phyloP scores from a whole-genome alignment of 148 eudicot species.

The Euryodendron excelsum region DNA sequence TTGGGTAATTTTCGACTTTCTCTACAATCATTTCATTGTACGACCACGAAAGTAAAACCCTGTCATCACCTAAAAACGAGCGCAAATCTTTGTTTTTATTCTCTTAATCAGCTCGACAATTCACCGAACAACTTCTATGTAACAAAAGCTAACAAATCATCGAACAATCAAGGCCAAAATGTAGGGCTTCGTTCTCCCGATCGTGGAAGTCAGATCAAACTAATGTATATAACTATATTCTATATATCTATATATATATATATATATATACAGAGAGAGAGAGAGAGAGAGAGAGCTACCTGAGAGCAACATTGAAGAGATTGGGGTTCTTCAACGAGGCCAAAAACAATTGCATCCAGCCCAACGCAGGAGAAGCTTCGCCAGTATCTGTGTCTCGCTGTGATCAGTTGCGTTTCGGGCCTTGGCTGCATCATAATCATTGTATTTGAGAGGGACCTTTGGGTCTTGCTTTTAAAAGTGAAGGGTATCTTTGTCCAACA shows the following conservation, averaged over 20 bases:
- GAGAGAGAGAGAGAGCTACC: background rate
- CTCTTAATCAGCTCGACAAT: background rate
- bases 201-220: background rate
- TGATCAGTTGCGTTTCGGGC: too few relatives aligned
- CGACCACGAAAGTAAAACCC: background rate
- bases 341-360: too few relatives aligned
- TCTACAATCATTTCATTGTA: background rate
- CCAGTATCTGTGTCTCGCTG: too few relatives aligned
- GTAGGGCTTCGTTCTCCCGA: too few relatives aligned
- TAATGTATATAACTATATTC: too few relatives aligned
- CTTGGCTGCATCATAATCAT: too few relatives aligned
- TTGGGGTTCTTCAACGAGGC: background rate
- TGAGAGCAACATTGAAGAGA: too few relatives aligned
- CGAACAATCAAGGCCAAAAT: background rate
- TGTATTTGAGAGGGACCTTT: too few relatives aligned
- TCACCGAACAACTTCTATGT: background rate
- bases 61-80: background rate
- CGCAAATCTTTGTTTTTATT: background rate
- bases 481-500: too few relatives aligned
- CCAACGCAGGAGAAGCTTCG: too few relatives aligned
- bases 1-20: too few relatives aligned
- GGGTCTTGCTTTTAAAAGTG: too few relatives aligned
- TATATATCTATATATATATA: background rate
- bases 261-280: slow-evolving; percentile 13
- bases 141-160: background rate